Evolutionary conservation across 2,329 filamentous ascomycete species (phyloP), one percentile per base, ranked within the genome.

Genomic region (Cercospora sesami): DNA sequence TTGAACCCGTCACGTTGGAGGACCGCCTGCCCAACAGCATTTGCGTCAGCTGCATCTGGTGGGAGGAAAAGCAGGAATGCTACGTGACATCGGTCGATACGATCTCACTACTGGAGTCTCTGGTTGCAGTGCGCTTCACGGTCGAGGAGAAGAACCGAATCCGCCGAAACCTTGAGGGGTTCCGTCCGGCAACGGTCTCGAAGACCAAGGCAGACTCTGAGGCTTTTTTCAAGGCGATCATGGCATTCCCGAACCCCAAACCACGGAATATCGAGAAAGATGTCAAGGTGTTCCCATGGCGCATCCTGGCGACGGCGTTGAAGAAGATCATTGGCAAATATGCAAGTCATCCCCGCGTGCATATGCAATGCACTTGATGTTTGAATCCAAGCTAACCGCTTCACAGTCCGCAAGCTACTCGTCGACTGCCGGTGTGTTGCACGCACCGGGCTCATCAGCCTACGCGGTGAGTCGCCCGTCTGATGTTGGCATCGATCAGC

Each of bases 311-410:
- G 60, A 87, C 89, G 68, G 94, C 95, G 0, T 85, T 99, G 72
- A 96, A 96, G 86, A 99, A 99, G 84, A 98, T 99, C 76, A 96
- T 99, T 78, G 90, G 92, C 76, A 99, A 99, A 90, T 99, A 98
- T 80, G 87, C 89, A 82, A 81, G 87, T 86, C 71, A 71, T 70
- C 68, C 68, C 66, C 61, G 68, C 73, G 72, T 75, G 71, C 72
- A 75, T 72, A 71, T 71, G 70, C 65, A 68, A 61, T 69, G 71
- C 69, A 68, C 65, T 68, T 60, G 63, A 63, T 65, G 69, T 65
- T 42, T 64, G 68, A 70, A 66, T 65, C 62, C 65, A 66, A 73
- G 76, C 78, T 80, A 77, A 80, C 71, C 70, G 68, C 69, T 66
- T 76, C 74, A 69, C 74, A 89, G 87, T 89, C 88, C 73, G 88